A percentile compares a stretch with the other conserved stretches of the same genome.
phyloP scores from a whole-genome alignment of 2,329 filamentous ascomycete species.

The Juglanconis oblonga region DNA sequence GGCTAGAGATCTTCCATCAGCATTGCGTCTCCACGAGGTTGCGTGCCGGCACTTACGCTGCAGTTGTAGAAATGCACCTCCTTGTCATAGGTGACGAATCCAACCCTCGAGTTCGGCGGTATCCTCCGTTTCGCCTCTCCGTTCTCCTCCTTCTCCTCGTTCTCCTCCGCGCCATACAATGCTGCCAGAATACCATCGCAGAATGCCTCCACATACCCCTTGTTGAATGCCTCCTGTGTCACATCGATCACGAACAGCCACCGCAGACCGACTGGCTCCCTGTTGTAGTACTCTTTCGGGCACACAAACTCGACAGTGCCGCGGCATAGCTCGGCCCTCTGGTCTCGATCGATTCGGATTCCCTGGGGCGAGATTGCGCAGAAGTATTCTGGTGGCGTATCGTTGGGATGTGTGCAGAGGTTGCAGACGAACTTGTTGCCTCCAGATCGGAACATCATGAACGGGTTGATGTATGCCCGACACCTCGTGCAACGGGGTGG shows the following conservation, averaged over 20 bases:
- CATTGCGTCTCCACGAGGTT: neutral
- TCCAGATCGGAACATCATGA: constrained; percentile 94
- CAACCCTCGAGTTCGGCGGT: constrained; percentile 79
- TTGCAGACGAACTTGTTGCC: constrained; percentile 98
- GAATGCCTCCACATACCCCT: constrained; percentile 85
- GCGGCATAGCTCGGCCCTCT: constrained; percentile 82
- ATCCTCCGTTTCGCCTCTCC: constrained; percentile 58
- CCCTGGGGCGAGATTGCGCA: constrained; percentile 85
- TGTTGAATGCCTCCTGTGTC: constrained; percentile 85
- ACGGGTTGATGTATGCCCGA: constrained; percentile 96
- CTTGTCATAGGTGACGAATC: constrained; percentile 94
- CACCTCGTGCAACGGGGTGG: constrained; percentile 91
- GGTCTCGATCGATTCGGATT: constrained; percentile 80
- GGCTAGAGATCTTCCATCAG: constrained; percentile 42
- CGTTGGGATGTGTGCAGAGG: constrained; percentile 95
- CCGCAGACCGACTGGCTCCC: constrained; percentile 81
- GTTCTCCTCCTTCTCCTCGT: constrained; percentile 47
- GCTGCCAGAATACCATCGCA: constrained; percentile 85
- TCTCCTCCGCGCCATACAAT: constrained; percentile 69
- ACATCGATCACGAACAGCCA: constrained; percentile 94
- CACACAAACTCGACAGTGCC: constrained; percentile 96
- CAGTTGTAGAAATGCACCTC: constrained; percentile 98
- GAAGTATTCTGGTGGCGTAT: constrained; percentile 89
- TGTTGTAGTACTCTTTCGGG: constrained; percentile 98
- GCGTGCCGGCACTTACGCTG: constrained; percentile 54